phyloP scores from a whole-genome alignment of 78 protist species.

The Dictyostelium capitatum region DNA sequence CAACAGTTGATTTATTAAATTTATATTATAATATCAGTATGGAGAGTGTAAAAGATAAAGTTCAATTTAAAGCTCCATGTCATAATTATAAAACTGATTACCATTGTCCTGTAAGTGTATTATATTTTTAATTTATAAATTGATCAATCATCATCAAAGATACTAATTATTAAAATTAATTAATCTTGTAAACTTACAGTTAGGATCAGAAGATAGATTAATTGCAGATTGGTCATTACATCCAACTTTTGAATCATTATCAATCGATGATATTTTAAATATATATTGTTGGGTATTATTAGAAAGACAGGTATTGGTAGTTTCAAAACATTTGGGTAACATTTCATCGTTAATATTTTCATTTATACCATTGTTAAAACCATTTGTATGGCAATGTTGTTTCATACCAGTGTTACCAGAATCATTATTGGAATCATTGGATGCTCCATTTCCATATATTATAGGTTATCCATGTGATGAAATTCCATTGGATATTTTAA shows the following conservation, averaged over 20 bases:
- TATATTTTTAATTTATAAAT: neutral
- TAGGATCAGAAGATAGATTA: slow-evolving; percentile 59
- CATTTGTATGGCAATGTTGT: slow-evolving; percentile 81
- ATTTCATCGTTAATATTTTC: slow-evolving; percentile 49
- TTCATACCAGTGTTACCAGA: slow-evolving; percentile 77
- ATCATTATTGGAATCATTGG: slow-evolving; percentile 46
- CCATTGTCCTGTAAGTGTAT: slow-evolving; percentile 53
- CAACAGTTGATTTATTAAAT: slow-evolving; percentile 49
- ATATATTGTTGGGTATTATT: slow-evolving; percentile 43
- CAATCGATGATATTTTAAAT: slow-evolving; percentile 46
- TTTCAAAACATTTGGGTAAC: slow-evolving; percentile 63
- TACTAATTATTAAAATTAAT: neutral
- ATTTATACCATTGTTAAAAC: slow-evolving; percentile 65
- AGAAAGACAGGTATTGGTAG: slow-evolving; percentile 62
- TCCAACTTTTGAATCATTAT: slow-evolving; percentile 23
- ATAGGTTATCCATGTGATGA: slow-evolving; percentile 43
- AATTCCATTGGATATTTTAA: neutral
- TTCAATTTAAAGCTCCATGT: slow-evolving; percentile 63
- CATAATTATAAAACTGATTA: slow-evolving; percentile 74
- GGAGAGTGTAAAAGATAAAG: slow-evolving; percentile 59
- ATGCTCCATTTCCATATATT: slow-evolving; percentile 77
- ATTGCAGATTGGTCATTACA: slow-evolving; percentile 82
- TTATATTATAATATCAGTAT: slow-evolving; percentile 46
- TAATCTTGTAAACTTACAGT: neutral
- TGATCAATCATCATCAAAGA: too few species aligned